Evolutionary conservation across 805 yeast species (phyloP).

Genomic region (Soucietia sequanensis): DNA sequence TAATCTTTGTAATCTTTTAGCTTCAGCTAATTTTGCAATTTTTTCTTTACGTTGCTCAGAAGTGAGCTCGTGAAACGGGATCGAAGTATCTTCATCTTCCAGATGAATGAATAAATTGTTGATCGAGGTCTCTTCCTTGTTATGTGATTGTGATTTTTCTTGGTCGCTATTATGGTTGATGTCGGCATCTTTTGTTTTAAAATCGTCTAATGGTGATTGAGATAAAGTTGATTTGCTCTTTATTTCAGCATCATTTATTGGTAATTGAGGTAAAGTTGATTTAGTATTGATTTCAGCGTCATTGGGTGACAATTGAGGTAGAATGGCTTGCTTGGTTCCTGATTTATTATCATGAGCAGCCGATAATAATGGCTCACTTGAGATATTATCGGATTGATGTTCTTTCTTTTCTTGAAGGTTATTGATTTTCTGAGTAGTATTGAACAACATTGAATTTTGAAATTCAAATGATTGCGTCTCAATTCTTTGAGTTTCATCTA

Average conservation of each 20-base stretch:
- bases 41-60: slow-evolving; percentile 16
- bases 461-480: slow-evolving; percentile 2
- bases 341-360: not conserved
- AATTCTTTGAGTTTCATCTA: too few species aligned
- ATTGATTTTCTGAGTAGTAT: not conserved
- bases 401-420: too few species aligned
- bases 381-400: not conserved
- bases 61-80: slow-evolving; percentile 5
- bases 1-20: slow-evolving; percentile 16
- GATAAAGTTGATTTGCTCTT: not conserved
- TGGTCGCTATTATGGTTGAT: slow-evolving; percentile 1
- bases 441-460: slow-evolving; percentile 2
- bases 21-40: slow-evolving; percentile 17
- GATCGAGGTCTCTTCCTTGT: slow-evolving; percentile 2
- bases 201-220: slow-evolving; percentile 1
- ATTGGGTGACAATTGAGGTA: slow-evolving; percentile 34
- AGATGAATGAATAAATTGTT: slow-evolving; percentile 4
- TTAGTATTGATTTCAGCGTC: slow-evolving; percentile 9
- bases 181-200: slow-evolving; percentile 2
- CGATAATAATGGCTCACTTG: not conserved
- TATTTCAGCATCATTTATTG: not conserved
- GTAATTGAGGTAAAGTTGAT: slow-evolving; percentile 2
- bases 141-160: slow-evolving; percentile 1
- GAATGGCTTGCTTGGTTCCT: slow-evolving; percentile 12
- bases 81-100: slow-evolving; percentile 7